Evolutionary conservation across 139 green algal species (phyloP), one percentile per base, ranked within the genome.

Genomic region (Astrephomene gubernaculifera): DNA sequence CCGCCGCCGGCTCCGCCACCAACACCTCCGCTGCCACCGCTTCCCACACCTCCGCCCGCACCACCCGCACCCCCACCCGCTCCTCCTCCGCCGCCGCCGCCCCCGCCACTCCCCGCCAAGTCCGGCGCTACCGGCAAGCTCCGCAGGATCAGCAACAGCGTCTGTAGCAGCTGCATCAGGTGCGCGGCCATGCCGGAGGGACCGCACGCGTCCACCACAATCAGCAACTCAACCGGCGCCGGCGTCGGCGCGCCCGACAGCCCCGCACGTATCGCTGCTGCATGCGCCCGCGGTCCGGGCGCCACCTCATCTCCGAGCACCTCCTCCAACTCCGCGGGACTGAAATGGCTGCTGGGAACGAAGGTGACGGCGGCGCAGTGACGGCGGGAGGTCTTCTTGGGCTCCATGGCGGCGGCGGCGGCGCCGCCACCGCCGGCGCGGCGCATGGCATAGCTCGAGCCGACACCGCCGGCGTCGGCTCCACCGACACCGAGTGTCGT

Each of bases 101-200:
- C 38, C n/a, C 31, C 63, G 2, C 21, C 21, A 25, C 2, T 7
- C 24, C 35, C 21, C 69, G 7, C 39, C n/a, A 2, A 19, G 6
- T 5, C 71, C 53, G 39, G 17, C 44, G 60, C 60, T 10, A 14
- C 61, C 6, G 76, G 76, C 41, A 83, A 43, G 61, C 61, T 73
- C 17, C 76, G 76, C 60, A 83, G 61, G 31, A 83, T 5, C 60
- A 83, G 10, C 61, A 31, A 4, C 41, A 83, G 38, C n/a, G 61
- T 83, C 76, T 83, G 76, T 31, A 83, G 60, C 76, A 83, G 25
- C 19, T 63, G n/a, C 76, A 83, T 83, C n/a, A 85, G 64, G 45
- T 85, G 79, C 24, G 35, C 29, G 4, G 64, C 64, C 39, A 85
- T 78, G 35, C 64, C 79, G 2, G 64, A 27, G 24, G 64, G 79